Conservation (phyloP, 257 asterid genomes). For the Gentiana dahurica region DNA sequence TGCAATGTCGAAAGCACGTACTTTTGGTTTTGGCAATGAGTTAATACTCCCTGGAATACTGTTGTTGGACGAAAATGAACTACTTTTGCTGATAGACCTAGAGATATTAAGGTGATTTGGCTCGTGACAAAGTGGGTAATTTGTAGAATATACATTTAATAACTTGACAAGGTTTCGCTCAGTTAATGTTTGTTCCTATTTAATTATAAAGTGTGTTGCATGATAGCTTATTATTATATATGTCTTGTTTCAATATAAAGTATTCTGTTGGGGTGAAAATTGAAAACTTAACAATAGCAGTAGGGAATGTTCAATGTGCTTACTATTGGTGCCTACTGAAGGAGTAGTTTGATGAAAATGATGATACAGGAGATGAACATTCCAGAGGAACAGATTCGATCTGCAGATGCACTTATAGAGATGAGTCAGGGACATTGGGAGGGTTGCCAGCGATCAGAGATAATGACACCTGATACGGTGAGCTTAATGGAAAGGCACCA, state of each 20-base stretch:
- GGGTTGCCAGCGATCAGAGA: constrained; percentile 77
- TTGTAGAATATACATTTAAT: too few species aligned
- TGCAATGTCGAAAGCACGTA: too few species aligned
- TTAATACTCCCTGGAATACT: too few species aligned
- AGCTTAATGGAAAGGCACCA: constrained; percentile 68
- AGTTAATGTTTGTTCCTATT: neutral
- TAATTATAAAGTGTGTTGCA: neutral
- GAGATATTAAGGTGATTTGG: too few species aligned
- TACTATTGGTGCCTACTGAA: neutral
- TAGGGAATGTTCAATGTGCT: too few species aligned
- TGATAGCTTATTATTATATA: neutral
- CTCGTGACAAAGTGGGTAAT: too few species aligned
- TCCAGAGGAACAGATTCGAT: constrained; percentile 70
- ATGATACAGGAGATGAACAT: constrained; percentile 66
- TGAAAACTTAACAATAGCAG: too few species aligned
- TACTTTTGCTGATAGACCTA: too few species aligned
- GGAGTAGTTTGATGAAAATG: neutral
- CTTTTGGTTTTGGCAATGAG: too few species aligned
- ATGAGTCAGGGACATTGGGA: constrained; percentile 99
- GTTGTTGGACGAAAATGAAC: too few species aligned
- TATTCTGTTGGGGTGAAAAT: too few species aligned
- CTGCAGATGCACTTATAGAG: constrained; percentile 67
- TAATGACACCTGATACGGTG: constrained; percentile 59
- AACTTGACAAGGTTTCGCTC: neutral
- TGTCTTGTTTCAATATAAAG: neutral